Percentiles rank a stretch among this genome's conserved stretches.
These are phyloP conservation scores for Litchi chinensis DNA, from an alignment of 345 rosid genomes.

Conservation along the genomic window DNA sequence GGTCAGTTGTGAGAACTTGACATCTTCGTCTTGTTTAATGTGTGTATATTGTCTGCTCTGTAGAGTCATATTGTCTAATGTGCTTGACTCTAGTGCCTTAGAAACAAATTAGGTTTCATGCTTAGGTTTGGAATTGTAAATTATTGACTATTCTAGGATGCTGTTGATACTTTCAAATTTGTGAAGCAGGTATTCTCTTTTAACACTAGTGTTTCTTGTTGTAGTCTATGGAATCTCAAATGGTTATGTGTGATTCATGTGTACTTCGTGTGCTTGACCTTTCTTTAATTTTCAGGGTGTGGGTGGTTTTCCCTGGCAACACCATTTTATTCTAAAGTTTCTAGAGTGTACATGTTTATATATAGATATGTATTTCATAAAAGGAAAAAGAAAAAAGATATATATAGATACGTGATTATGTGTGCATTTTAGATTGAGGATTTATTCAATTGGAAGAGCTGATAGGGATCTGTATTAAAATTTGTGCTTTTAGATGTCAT, in stretches of 20 bases:
- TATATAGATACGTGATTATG: background rate
- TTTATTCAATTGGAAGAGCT: background rate
- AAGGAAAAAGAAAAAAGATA: too few relatives aligned
- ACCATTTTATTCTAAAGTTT: background rate
- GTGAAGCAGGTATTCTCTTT: background rate
- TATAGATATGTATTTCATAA: too few relatives aligned
- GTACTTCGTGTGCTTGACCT: background rate
- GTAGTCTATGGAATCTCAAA: background rate
- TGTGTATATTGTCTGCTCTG: background rate
- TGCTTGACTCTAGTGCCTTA: background rate
- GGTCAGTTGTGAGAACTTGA: conserved; percentile 37
- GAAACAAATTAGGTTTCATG: background rate
- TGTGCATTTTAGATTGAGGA: background rate
- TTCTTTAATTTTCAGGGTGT: background rate
- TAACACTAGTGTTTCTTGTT: background rate
- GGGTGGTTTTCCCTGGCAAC: background rate
- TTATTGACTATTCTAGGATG: background rate
- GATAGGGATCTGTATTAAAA: background rate
- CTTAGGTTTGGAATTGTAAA: background rate
- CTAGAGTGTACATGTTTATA: too few relatives aligned
- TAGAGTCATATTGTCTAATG: background rate
- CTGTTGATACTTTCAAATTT: background rate
- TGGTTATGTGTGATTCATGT: background rate
- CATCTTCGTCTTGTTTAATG: background rate
- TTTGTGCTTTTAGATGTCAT: background rate